Conservation (phyloP, 2,329 filamentous ascomycete genomes). For the Diaporthe nobilis region DNA sequence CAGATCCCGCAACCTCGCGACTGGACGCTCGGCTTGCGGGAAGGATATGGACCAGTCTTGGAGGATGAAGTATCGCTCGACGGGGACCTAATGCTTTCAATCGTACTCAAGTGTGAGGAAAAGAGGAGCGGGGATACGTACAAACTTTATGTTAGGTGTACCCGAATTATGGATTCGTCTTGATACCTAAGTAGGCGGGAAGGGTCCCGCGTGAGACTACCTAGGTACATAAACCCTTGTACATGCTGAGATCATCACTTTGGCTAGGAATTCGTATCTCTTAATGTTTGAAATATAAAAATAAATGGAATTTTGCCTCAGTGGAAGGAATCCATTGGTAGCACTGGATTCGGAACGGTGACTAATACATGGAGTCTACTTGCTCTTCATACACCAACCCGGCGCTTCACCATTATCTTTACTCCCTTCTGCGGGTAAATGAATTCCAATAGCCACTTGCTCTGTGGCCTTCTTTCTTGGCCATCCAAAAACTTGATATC, state of each 20-base stretch:
- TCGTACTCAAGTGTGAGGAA: constrained; percentile 1
- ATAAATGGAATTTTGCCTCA: too few species aligned
- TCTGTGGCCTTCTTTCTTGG: constrained; percentile 48
- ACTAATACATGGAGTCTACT: background rate
- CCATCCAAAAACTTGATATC: constrained; percentile 43
- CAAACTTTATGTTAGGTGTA: background rate
- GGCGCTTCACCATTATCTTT: constrained; percentile 36
- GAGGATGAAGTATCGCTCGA: background rate
- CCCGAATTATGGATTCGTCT: background rate
- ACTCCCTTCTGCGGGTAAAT: constrained; percentile 34
- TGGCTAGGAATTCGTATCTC: too few species aligned
- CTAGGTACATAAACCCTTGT: too few species aligned
- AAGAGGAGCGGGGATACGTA: background rate
- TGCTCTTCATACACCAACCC: background rate
- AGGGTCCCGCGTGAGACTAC: too few species aligned
- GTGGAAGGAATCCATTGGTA: too few species aligned
- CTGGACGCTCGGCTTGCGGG: background rate
- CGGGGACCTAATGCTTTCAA: background rate
- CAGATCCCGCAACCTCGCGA: background rate
- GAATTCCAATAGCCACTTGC: constrained; percentile 36
- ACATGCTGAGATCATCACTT: too few species aligned
- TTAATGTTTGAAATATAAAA: too few species aligned
- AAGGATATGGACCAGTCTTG: background rate
- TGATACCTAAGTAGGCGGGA: background rate
- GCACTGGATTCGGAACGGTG: too few species aligned